These are phyloP conservation scores for Wallacemonas collosoma DNA, from an alignment of 208 protist species.

Conservation along the genomic window DNA sequence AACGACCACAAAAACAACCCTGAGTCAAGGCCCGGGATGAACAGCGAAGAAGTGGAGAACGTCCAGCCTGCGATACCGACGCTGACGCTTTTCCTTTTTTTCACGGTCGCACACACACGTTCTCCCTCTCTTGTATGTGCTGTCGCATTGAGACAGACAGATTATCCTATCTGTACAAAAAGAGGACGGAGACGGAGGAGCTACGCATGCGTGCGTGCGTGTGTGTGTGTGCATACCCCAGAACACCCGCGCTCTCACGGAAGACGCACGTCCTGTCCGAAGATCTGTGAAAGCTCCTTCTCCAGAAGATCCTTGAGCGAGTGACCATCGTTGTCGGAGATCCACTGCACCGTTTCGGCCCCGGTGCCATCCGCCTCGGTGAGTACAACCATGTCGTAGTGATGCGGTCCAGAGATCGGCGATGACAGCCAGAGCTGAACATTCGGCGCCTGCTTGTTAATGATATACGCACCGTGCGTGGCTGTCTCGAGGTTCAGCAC, in stretches of 20 bases:
- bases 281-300: conserved; percentile 62
- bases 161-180: too few species aligned
- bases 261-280: conserved; percentile 41
- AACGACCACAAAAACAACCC: too few species aligned
- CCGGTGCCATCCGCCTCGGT: background rate
- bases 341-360: conserved; percentile 43
- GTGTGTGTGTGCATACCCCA: too few species aligned
- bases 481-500: conserved; percentile 82
- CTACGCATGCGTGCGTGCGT: too few species aligned
- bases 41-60: too few species aligned
- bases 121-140: too few species aligned
- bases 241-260: background rate
- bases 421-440: conserved; percentile 93
- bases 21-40: too few species aligned
- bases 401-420: conserved; percentile 85
- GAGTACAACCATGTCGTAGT: conserved; percentile 82
- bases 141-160: too few species aligned
- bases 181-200: too few species aligned
- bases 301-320: conserved; percentile 59
- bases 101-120: too few species aligned
- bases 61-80: too few species aligned
- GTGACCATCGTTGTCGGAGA: conserved; percentile 69
- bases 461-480: conserved; percentile 71
- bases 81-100: too few species aligned
- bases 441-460: conserved; percentile 94